Base-by-base conservation (phyloP, 768 basidiomycete species). In the Rubroboletus satanas region DNA sequence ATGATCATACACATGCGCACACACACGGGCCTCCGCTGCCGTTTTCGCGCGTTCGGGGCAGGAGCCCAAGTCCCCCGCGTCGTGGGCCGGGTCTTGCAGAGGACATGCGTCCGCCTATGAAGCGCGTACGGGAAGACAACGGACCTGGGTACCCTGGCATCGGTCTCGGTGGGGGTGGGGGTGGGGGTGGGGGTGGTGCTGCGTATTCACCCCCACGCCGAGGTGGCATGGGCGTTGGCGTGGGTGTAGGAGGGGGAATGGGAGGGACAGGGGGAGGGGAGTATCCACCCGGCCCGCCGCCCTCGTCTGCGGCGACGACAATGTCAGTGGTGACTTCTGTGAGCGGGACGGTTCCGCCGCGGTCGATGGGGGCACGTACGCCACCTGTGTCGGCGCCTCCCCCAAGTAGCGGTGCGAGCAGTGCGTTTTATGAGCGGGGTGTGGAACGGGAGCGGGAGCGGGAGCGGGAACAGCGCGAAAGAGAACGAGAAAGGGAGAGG, bases 101-200 rank as follows among this genome's bases (percentile, higher is more conserved):
- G 23, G 79, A 78, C 42, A 23, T 68, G 23, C 71, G 79, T 23
- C 79, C 79, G 7, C 77, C 79, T 2, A 31, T 74, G 45, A 81
- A 81, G 51, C 70, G 80, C 35, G 39, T 70, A 1, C 72, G 79
- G 2, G 79, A 80, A n/a, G 79, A 81, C 31, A 58, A 42, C 4
- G 74, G 73, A 29, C 57, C 64, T 18, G 55, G 55, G 3, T 62
- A 61, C 52, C 53, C 51, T 15, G 41, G 37, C 14, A 35, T 23
- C 9, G 45, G 44, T 11, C 44, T 45, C 11, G n/a, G n/a, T n/a
- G n/a, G n/a, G n/a, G 44, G 44, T 7, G 29, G 15, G 5, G 49
- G 41, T 5, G 57, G 56, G 3, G 47, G 23, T 26, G 50, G 55
- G 1, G 54, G n/a, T 26, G 50, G 56, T 1, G 15, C 47, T 23